Evolutionary conservation across 78 protist species (phyloP).

Genomic region (Anaeramoeba flamelloides): DNA sequence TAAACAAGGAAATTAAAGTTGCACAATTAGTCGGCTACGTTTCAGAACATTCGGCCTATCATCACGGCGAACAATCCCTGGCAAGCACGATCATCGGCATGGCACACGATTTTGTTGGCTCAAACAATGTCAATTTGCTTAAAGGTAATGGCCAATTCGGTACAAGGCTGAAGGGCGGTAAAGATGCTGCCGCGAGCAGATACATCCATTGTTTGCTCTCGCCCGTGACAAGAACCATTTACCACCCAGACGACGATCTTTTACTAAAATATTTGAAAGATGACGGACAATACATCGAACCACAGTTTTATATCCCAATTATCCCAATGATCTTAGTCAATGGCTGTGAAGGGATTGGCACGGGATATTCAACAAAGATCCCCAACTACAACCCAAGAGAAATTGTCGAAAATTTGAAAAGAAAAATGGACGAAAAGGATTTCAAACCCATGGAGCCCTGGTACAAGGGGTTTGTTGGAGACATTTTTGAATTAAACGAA

Average conservation of each 20-base stretch:
- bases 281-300: background rate
- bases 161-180: background rate
- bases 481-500: too few relatives aligned
- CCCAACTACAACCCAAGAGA: background rate
- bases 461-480: background rate
- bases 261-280: background rate
- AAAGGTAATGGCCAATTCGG: background rate
- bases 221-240: background rate
- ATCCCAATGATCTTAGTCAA: background rate
- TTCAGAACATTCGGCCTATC: background rate
- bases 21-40: background rate
- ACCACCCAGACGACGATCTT: background rate
- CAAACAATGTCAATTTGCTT: background rate
- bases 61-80: background rate
- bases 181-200: background rate
- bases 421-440: background rate
- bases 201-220: background rate
- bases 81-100: background rate
- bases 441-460: background rate
- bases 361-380: background rate
- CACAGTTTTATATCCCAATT: background rate
- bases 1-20: background rate
- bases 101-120: background rate
- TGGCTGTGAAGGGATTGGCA: background rate
- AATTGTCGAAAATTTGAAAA: background rate